phyloP scores from a whole-genome alignment of 306 rosid genomes.

The Echinosophora koreensis region DNA sequence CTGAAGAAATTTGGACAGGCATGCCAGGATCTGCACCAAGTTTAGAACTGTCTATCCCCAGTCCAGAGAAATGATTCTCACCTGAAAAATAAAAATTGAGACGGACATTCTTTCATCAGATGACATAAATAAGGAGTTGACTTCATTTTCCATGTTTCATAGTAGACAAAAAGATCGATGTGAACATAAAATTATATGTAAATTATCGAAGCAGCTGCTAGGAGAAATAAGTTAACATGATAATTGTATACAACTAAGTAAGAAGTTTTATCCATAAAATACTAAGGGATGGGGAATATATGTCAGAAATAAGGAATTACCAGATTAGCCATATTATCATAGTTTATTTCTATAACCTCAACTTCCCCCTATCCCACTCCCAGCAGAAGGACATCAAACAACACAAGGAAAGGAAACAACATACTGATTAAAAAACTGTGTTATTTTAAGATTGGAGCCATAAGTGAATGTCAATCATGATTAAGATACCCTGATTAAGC shows the following conservation, averaged over 20 bases:
- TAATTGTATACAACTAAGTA: slow-evolving; percentile 4
- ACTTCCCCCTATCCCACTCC: background rate
- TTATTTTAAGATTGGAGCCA: slow-evolving; percentile 10
- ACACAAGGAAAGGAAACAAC: slow-evolving; percentile 5
- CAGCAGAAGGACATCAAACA: background rate
- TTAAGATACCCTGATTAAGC: slow-evolving; percentile 7
- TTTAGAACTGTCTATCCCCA: slow-evolving; percentile 76
- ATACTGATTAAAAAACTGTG: background rate
- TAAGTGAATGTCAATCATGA: slow-evolving; percentile 13
- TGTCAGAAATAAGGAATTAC: background rate
- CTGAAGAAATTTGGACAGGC: slow-evolving; percentile 63
- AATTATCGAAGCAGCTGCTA: slow-evolving; percentile 13
- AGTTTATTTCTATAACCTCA: slow-evolving; percentile 9
- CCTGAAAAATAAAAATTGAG: slow-evolving; percentile 61
- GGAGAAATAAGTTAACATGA: slow-evolving; percentile 8
- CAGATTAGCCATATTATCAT: slow-evolving; percentile 27
- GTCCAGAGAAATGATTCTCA: slow-evolving; percentile 75
- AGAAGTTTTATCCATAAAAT: background rate
- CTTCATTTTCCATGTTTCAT: slow-evolving; percentile 19
- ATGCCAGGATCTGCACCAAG: slow-evolving; percentile 91
- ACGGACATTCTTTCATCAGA: slow-evolving; percentile 6
- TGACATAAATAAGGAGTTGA: slow-evolving; percentile 1
- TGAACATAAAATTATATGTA: background rate
- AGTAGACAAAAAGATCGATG: background rate
- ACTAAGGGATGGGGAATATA: background rate